Base-by-base conservation (phyloP, 164 flowering plant species). In the Kalanchoe fedtschenkoi region DNA sequence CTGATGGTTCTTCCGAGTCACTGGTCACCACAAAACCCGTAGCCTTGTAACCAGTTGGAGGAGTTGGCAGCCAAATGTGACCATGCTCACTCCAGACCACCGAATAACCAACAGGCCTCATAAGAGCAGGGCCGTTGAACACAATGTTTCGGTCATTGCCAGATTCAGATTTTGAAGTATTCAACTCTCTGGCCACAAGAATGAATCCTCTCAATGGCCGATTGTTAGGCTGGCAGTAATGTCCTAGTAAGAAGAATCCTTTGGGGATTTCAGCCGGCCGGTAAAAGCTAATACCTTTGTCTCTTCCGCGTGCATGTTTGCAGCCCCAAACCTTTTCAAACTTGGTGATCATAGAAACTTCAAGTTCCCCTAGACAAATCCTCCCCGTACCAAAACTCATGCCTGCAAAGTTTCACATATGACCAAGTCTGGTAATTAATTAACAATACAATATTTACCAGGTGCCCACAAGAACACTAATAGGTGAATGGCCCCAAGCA, bases 321-420 rank as follows among this genome's bases (percentile, higher is more conserved):
- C 66, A 62, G 30, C 75, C 53, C 83, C 85, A 82, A 16, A 85
- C 63, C 32, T 62, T 69, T 38, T 80, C 80, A 62, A 80, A 77
- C 38, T 62, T 73, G 44, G 74, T 68, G 54, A 77, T 63, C 68
- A 70, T 46, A 17, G 51, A 5, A 38, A 81, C 85, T 64, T 79
- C 85, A 38, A 85, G 11, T 58, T 79, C 85, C 38, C 90, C 90
- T 28, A 85, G 69, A 32, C 61, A 70, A 38, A 81, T 78, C 37
- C 3, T 74, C 54, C 81, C 76, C 24, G 66, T 67, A 34, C 79
- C 81, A 71, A 85, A 85, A 54, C 78, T 80, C 56, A 56, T 58
- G 42, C 86, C 89, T 84, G 72, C 62, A 42, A 63, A 55, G 51
- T 35, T 9, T 58, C 26, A 43, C 29, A 62, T 8, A 16, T 7